A percentile compares a stretch with the other conserved stretches of the same genome.
phyloP scores from a whole-genome alignment of 2,329 filamentous ascomycete genomes.

The Clarireedia monteithiana region DNA sequence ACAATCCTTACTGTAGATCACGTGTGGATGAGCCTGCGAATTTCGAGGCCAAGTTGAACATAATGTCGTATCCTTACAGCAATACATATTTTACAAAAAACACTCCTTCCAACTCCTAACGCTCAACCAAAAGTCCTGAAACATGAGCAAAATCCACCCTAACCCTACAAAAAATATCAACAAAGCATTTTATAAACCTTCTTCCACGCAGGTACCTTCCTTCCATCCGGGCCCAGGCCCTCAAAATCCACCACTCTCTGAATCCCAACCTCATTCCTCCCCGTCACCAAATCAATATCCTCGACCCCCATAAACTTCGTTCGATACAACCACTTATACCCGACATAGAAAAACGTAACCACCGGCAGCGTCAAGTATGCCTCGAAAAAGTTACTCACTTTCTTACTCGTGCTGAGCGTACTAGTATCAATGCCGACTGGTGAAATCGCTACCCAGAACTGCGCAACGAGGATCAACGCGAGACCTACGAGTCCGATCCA shows the following conservation, averaged over 20 bases:
- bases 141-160: no score
- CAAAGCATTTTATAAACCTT: not conserved
- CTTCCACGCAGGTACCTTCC: not conserved
- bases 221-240: slow-evolving; percentile 47
- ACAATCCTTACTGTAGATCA: no score
- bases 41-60: no score
- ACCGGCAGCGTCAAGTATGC: slow-evolving; percentile 64
- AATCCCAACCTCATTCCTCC: slow-evolving; percentile 55
- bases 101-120: no score
- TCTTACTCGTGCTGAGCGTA: slow-evolving; percentile 30
- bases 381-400: slow-evolving; percentile 64
- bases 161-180: not conserved
- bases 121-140: no score
- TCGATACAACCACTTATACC: slow-evolving; percentile 69
- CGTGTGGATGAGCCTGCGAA: no score
- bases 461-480: slow-evolving; percentile 31
- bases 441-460: slow-evolving; percentile 75
- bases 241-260: slow-evolving; percentile 51
- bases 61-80: no score
- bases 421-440: slow-evolving; percentile 51
- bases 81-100: no score
- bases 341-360: slow-evolving; percentile 57
- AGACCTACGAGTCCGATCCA: slow-evolving; percentile 52
- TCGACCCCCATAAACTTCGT: slow-evolving; percentile 58
- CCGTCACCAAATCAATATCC: slow-evolving; percentile 83